Conservation (phyloP, 2,329 filamentous ascomycete genomes). For the Alternaria infectoria region DNA sequence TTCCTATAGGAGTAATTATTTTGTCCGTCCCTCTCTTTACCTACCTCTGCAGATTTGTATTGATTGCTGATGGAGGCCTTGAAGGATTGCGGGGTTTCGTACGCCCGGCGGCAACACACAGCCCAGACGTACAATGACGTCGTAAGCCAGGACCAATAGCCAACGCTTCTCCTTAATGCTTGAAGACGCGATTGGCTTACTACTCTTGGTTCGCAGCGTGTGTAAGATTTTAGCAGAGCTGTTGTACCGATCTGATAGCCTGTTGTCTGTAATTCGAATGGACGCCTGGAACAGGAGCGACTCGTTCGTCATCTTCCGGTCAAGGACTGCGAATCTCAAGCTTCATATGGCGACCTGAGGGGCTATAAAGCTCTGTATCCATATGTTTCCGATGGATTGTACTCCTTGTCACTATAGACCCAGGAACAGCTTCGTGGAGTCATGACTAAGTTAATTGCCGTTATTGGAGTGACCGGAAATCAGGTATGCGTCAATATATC, state of each 20-base stretch:
- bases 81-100: neutral
- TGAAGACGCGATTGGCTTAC: neutral
- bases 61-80: neutral
- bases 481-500: conserved; percentile 13
- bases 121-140: neutral
- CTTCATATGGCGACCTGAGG: neutral
- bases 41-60: neutral
- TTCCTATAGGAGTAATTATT: neutral
- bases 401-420: neutral
- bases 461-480: conserved; percentile 26
- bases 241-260: neutral
- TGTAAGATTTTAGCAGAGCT: neutral
- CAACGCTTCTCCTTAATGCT: neutral
- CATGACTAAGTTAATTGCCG: conserved; percentile 23
- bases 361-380: neutral
- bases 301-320: too few relatives aligned
- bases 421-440: neutral
- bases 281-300: neutral
- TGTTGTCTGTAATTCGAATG: neutral
- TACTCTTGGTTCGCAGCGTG: neutral
- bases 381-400: neutral
- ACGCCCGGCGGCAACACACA: neutral
- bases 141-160: neutral
- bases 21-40: neutral
- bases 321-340: neutral